Base-by-base conservation (phyloP, 345 rosid genomes). In the Luvunga scandens region DNA sequence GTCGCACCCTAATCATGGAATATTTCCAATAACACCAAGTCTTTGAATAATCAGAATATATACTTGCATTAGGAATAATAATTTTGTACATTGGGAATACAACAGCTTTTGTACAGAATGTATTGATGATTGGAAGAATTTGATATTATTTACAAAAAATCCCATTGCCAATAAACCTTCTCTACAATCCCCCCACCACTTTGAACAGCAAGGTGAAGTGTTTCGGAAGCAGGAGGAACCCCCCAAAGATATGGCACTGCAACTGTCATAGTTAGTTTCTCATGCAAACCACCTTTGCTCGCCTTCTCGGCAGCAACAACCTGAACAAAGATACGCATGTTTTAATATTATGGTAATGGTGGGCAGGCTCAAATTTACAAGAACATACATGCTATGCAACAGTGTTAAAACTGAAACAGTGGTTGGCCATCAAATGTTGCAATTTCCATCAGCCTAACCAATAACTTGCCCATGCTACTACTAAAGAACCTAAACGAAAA, bases 221-320 rank as follows among this genome's bases (percentile, higher is more conserved):
- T 92, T 76, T 94, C 98, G 1, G 98, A 91, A 71, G 95, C 98
- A 9, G 98, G 97, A 71, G 99, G 99, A 69, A 93, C 97, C 0
- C 99, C 99, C 98, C 99, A 95, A 0, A 95, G 96, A 79, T 91
- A 91, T 19, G 98, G 98, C 76, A 95, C 98, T 1, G 99, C 97
- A 19, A 95, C 98, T 0, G 89, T 89, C 98, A 91, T 95, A 7
- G 86, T 93, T 70, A 95, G 86, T 87, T 93, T 93, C 85, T 95
- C 99, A 42, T 93, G 94, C 86, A 95, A 83, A 67, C 97, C 94
- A 0, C 94, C 90, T 80, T 89, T 93, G 80, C 76, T 85, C 69
- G 91, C 98, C 86, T 87, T 93, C 87, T 92, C 92, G 0, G 98
- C 90, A 42, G 87, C 88, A 71, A 95, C 97, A 59, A 91, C 81